Evolutionary conservation across 176 grass and related monocot species (phyloP).

Genomic region (sorghum (Sorghum bicolor)): DNA sequence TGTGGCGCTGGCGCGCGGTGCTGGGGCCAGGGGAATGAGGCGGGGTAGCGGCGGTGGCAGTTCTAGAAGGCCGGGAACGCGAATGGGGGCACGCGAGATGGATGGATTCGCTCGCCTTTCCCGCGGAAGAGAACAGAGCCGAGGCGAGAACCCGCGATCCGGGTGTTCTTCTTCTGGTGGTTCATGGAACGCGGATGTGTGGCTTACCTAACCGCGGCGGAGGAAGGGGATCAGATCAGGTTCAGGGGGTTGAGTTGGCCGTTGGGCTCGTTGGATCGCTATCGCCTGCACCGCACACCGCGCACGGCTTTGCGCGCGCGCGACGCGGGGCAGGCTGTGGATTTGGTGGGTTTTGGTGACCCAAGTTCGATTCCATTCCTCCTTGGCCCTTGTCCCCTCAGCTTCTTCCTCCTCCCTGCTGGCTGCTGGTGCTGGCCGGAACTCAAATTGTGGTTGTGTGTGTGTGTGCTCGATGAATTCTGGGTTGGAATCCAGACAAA

Average conservation of each 20-base stretch:
- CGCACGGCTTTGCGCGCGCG: background rate
- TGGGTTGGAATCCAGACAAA: background rate
- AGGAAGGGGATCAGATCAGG: background rate
- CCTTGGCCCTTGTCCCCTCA: background rate
- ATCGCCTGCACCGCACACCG: background rate
- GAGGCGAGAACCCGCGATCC: background rate
- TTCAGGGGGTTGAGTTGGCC: too few species aligned
- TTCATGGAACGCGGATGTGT: background rate
- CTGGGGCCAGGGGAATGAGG: background rate
- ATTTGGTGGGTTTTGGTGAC: background rate
- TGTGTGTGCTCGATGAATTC: background rate
- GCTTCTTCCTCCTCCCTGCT: too few species aligned
- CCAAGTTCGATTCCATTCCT: background rate
- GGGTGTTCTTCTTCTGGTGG: background rate
- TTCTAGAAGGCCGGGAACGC: conserved; percentile 7
- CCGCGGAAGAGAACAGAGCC: background rate
- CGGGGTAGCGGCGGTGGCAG: background rate
- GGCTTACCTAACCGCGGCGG: background rate
- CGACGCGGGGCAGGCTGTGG: background rate
- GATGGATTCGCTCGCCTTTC: background rate
- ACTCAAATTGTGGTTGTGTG: too few species aligned
- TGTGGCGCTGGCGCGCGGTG: background rate
- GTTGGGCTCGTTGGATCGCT: background rate
- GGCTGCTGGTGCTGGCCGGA: too few species aligned
- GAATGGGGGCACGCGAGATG: background rate